A percentile compares a stretch with the other conserved stretches of the same genome.
Conservation (phyloP, 176 grass and related monocot genomes). For the Puya raimondii region DNA sequence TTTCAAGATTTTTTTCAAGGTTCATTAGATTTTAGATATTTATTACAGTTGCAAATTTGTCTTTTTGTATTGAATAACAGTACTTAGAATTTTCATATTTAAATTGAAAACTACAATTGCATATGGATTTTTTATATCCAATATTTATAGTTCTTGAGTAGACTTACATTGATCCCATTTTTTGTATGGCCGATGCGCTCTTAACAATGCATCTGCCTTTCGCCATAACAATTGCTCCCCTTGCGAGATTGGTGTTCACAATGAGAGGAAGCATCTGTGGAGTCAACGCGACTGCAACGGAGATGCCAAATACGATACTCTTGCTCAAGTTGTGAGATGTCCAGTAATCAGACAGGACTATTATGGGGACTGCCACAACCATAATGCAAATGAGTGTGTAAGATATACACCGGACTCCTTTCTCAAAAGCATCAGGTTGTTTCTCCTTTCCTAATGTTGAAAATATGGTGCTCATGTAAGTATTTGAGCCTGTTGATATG, state of each 20-base stretch:
- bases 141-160: background rate
- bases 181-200: constrained; percentile 29
- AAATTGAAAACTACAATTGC: background rate
- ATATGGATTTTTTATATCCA: background rate
- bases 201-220: constrained; percentile 40
- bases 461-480: constrained; percentile 36
- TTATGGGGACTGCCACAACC: constrained; percentile 20
- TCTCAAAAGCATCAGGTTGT: constrained; percentile 25
- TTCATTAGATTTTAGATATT: no score
- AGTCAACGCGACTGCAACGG: constrained; percentile 30
- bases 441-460: constrained; percentile 24
- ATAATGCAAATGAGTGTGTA: constrained; percentile 35
- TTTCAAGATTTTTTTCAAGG: no score
- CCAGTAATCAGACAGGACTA: constrained; percentile 23
- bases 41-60: no score
- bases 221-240: constrained; percentile 34
- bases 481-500: constrained; percentile 30
- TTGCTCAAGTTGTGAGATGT: constrained; percentile 20
- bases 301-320: constrained; percentile 35
- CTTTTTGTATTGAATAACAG: no score
- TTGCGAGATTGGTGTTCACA: constrained; percentile 39
- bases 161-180: constrained; percentile 45
- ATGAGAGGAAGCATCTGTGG: constrained; percentile 44
- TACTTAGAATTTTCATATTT: background rate
- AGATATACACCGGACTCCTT: constrained; percentile 24